Conservation (phyloP, 1,139 yeast species). For the Suhomyces coccinellae region DNA sequence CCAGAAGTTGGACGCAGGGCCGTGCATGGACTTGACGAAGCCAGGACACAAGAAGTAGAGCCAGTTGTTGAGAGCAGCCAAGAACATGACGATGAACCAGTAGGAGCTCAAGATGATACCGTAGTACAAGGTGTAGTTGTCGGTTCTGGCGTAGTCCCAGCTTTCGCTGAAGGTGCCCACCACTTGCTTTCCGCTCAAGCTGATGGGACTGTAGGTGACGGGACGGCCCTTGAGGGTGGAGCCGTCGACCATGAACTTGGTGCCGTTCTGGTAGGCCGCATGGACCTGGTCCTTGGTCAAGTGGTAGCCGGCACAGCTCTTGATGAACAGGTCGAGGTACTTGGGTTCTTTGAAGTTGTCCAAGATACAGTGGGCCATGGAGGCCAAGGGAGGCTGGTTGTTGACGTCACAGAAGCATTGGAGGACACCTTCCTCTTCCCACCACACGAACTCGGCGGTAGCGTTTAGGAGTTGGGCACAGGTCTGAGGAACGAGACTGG, state of each 20-base stretch:
- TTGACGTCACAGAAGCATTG: conserved; percentile 31
- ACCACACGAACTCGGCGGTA: not conserved
- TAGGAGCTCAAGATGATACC: conserved; percentile 50
- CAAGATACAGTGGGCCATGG: conserved; percentile 38
- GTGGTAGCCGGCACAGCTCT: conserved; percentile 15
- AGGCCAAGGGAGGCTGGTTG: conserved; percentile 41
- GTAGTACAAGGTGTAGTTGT: conserved; percentile 47
- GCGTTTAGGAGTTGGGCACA: not conserved
- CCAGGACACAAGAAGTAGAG: conserved; percentile 37
- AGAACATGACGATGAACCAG: conserved; percentile 44
- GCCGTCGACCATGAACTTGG: conserved; percentile 29
- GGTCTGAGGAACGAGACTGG: conserved; percentile 3
- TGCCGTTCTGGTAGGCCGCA: conserved; percentile 40
- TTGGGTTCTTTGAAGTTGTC: conserved; percentile 22
- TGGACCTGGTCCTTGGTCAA: conserved; percentile 31
- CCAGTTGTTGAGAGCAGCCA: conserved; percentile 45
- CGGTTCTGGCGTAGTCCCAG: conserved; percentile 40
- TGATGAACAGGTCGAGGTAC: conserved; percentile 27
- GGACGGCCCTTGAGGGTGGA: conserved; percentile 27
- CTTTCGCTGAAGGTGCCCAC: conserved; percentile 37
- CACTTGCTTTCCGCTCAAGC: conserved; percentile 22
- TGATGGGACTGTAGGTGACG: conserved; percentile 32
- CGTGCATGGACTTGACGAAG: conserved; percentile 29
- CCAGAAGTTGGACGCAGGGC: conserved; percentile 33
- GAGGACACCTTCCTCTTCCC: not conserved